phyloP scores from a whole-genome alignment of 2,329 filamentous ascomycete species.

The Cadophora malorum region DNA sequence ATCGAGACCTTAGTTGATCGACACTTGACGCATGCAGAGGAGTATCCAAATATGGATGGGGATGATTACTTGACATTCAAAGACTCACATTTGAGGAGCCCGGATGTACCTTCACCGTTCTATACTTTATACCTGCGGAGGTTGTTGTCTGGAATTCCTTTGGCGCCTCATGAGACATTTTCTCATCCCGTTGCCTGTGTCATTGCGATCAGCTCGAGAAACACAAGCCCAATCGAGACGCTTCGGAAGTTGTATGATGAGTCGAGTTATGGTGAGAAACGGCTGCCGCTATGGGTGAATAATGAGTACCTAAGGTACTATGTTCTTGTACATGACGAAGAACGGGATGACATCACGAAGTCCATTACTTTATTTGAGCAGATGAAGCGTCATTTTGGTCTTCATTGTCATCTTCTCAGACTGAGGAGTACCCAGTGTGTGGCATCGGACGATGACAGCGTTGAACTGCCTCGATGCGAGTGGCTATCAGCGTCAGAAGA shows the following conservation, averaged over 20 bases:
- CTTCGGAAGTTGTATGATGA: conserved; percentile 83
- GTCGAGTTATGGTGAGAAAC: conserved; percentile 77
- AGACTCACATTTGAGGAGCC: conserved; percentile 40
- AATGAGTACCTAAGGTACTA: conserved; percentile 95
- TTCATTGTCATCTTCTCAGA: conserved; percentile 91
- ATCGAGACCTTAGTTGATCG: conserved; percentile 82
- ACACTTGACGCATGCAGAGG: conserved; percentile 79
- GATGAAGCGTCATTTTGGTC: conserved; percentile 98
- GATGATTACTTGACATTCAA: conserved; percentile 49
- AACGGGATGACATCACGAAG: conserved; percentile 88
- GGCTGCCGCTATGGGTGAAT: conserved; percentile 84
- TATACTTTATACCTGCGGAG: conserved; percentile 86
- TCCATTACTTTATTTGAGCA: conserved; percentile 93
- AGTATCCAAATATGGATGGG: conserved; percentile 39
- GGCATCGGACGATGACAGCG: conserved; percentile 89
- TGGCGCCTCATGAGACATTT: conserved; percentile 90
- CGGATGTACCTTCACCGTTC: conserved; percentile 70
- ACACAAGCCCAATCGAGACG: conserved; percentile 82
- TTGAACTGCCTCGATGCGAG: conserved; percentile 79
- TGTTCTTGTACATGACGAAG: conserved; percentile 94
- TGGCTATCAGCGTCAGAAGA: conserved; percentile 93
- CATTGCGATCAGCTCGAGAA: conserved; percentile 92
- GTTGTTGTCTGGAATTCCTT: conserved; percentile 77
- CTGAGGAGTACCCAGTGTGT: conserved; percentile 85
- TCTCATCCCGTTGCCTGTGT: conserved; percentile 93